Evolutionary conservation across 768 basidiomycete genomes (phyloP).

Genomic region (Tubosaeta brunneosetosa): DNA sequence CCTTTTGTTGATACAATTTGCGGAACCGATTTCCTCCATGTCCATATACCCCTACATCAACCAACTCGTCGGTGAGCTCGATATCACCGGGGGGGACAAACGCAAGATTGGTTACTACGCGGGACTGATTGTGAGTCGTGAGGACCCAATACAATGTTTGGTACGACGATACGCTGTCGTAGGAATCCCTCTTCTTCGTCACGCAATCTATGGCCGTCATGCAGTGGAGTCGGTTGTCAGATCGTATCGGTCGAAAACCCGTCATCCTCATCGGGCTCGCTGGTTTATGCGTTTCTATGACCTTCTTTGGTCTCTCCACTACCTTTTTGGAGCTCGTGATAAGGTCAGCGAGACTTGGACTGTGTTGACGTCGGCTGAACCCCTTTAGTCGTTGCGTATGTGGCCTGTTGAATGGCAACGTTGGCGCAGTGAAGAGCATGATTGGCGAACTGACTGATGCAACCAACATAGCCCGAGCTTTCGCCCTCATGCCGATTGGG

Average conservation of each 20-base stretch:
- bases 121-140: constrained; percentile 51
- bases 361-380: background rate
- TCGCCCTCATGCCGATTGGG: constrained; percentile 27
- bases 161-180: background rate
- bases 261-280: constrained; percentile 61
- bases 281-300: constrained; percentile 63
- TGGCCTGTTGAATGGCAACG: constrained; percentile 33
- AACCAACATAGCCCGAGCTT: constrained; percentile 26
- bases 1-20: constrained; percentile 30
- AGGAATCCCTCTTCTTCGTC: constrained; percentile 79
- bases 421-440: constrained; percentile 51
- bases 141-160: background rate
- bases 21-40: constrained; percentile 35
- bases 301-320: constrained; percentile 62
- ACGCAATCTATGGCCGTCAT: constrained; percentile 66
- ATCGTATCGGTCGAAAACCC: constrained; percentile 67
- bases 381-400: constrained; percentile 23
- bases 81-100: constrained; percentile 22
- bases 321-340: constrained; percentile 59
- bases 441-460: constrained; percentile 61
- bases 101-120: constrained; percentile 56
- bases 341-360: constrained; percentile 23
- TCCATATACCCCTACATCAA: constrained; percentile 49
- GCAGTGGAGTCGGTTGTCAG: constrained; percentile 70
- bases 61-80: constrained; percentile 33